Base-by-base conservation (phyloP, 2,329 filamentous ascomycete genomes). In the Xylaria sp. region DNA sequence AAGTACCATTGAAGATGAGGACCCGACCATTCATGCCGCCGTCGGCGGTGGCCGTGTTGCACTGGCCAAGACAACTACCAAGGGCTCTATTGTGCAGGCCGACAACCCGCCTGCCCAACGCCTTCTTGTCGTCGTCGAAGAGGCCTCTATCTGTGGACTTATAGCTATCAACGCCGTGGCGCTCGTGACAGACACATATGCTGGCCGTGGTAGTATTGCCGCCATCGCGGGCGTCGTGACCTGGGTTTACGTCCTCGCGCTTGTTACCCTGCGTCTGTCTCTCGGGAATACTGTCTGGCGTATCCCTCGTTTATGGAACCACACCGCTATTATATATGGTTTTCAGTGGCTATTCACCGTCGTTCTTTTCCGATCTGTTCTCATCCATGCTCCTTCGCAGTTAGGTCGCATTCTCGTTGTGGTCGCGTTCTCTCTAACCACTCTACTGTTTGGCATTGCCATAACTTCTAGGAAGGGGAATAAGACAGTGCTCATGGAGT, bases 391-490 rank as follows among this genome's bases (percentile, higher is more conserved):
- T 0, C 80, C 78, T 54, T 90, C 89, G 6, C 75, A 72, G 56
- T 73, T 86, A 46, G 79, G 85, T 3, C 82, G 88, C 70, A 79
- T 80, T 53, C 78, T 96, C 52, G 80, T 85, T 63, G 86, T 91
- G 63, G 75, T 83, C 60, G 86, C 95, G 68, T 97, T 97, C 70
- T 78, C 79, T 1, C 77, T 97, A 61, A 85, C 83, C 4, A 87
- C 88, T 0, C 72, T 96, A 10, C 81, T 99, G 10, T 86, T 92
- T 56, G 73, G 83, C 51, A 87, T 97, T 71, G 85, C 91, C 49
- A 75, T 95, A 59, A 89, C 87, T 55, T 95, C 91, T 63, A 86
- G 94, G 65, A 94, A 92, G 76, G 94, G 94, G 50, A 97, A 97
- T 74, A 94, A 91, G 74, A 86, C 89, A 2, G 90, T 99, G 10